Evolutionary conservation across 345 rosid genomes (phyloP), one percentile per base, ranked within the genome.

Genomic region (Citropsis articulata): DNA sequence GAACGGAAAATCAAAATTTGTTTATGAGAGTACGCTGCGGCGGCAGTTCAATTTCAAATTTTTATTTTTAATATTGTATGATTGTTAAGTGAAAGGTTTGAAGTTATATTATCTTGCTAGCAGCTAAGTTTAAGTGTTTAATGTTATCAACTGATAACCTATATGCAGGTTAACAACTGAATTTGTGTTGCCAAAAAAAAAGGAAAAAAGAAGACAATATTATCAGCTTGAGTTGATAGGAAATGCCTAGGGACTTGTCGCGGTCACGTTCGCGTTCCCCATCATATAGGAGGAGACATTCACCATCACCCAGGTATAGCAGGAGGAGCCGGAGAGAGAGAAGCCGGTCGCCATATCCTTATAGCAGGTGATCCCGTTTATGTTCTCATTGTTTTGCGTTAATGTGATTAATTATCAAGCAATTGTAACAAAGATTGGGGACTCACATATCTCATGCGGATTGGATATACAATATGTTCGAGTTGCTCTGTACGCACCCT

Each of bases 291-390:
- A 82, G 97, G 74, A 87, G 89, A 81, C 88, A 79, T 76, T 90
- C 97, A 3, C 97, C 96, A 33, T 93, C 95, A 69, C 97, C 94
- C 81, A 89, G 92, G 84, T 86, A 90, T 85, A 89, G 91, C 85
- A 84, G 92, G 85, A 90, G 92, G 84, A 90, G 89, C 74, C 85
- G 95, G 78, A 87, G 93, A 82, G 98, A 95, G 68, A 84, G 91
- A 81, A 93, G 97, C 90, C 87, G 77, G 48, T 92, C 95, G 70
- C 98, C 97, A 6, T 89, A 89, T 86, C 86, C 93, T 19, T 71
- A 83, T 85, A 93, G 92, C 95, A 95, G 98, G 98, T 95, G 97
- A 90, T 88, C 93, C 88, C 80, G 90, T 87, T 86, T 72, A 80
- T 81, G 65, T 73, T 83, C 55, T 80, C 78, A 62, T 78, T 78